Conservation (phyloP, 176 grass and related monocot species). For the Oryza glumipatula region DNA sequence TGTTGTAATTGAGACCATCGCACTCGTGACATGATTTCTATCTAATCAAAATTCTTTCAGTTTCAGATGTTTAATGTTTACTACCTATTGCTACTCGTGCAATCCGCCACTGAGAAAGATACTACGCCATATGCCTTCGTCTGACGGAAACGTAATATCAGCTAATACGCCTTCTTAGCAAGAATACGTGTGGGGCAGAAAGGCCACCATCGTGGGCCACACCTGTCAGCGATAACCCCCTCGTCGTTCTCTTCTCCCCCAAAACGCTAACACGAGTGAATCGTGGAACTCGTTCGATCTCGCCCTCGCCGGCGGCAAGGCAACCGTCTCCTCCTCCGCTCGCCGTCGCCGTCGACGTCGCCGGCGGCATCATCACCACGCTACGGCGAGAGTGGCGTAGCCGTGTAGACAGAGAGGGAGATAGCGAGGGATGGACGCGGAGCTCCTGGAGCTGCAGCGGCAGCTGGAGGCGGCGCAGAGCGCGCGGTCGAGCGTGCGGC, state of each 20-base stretch:
- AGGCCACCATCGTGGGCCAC: neutral
- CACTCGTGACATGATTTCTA: neutral
- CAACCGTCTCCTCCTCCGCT: neutral
- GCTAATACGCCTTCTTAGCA: fast-evolving
- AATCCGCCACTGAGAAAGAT: neutral
- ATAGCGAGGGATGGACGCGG: slow-evolving; percentile 66
- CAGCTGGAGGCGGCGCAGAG: slow-evolving; percentile 97
- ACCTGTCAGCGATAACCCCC: slow-evolving; percentile 16
- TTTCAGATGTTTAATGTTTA: neutral
- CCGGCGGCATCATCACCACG: neutral
- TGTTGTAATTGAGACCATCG: neutral
- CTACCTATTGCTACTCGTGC: too few species aligned
- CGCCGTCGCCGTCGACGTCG: neutral
- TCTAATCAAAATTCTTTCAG: neutral
- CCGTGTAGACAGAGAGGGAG: neutral
- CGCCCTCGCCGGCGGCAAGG: slow-evolving; percentile 5
- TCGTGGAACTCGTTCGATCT: slow-evolving; percentile 47
- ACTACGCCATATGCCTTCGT: neutral
- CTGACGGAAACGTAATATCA: fast-evolving
- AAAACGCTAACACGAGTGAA: neutral
- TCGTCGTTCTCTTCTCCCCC: neutral
- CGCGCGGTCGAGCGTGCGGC: slow-evolving; percentile 81
- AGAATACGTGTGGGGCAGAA: neutral
- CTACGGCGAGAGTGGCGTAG: neutral
- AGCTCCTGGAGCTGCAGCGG: slow-evolving; percentile 88